Evolutionary conservation across 2,329 filamentous ascomycete genomes (phyloP).

Genomic region (Chaetomiaceae sp.): DNA sequence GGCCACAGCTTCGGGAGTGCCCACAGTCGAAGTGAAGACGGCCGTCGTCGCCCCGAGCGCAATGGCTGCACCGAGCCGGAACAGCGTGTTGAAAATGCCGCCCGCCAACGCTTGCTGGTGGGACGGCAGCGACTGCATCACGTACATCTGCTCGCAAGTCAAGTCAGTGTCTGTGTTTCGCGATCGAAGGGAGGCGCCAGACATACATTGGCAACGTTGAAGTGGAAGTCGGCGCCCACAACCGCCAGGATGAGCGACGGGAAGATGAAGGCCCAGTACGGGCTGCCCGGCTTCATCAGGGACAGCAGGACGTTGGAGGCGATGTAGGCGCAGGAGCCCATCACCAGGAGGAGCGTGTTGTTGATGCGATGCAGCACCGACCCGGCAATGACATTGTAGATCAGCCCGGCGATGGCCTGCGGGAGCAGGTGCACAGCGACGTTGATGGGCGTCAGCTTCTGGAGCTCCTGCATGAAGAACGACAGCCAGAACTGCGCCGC

Average conservation of each 20-base stretch:
- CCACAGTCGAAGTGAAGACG: slow-evolving; percentile 48
- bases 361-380: slow-evolving; percentile 58
- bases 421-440: slow-evolving; percentile 62
- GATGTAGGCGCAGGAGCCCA: slow-evolving; percentile 38
- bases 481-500: slow-evolving; percentile 58
- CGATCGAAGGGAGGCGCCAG: too few species aligned
- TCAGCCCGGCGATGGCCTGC: slow-evolving; percentile 57
- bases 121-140: slow-evolving; percentile 58
- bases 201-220: slow-evolving; percentile 62
- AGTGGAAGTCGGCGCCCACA: slow-evolving; percentile 63
- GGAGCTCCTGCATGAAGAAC: slow-evolving; percentile 59
- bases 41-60: slow-evolving; percentile 60
- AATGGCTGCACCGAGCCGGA: slow-evolving; percentile 54
- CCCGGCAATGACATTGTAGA: slow-evolving; percentile 60
- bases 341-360: slow-evolving; percentile 57
- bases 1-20: slow-evolving; percentile 26
- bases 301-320: slow-evolving; percentile 47
- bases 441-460: slow-evolving; percentile 47
- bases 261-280: slow-evolving; percentile 64
- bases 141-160: slow-evolving; percentile 56
- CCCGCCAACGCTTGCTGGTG: slow-evolving; percentile 63
- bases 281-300: slow-evolving; percentile 48
- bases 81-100: slow-evolving; percentile 63
- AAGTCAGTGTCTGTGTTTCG: too few species aligned
- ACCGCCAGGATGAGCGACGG: slow-evolving; percentile 57